Base-by-base conservation (phyloP, 2,329 filamentous ascomycete species). In the Aureobasidium subglaciale region DNA sequence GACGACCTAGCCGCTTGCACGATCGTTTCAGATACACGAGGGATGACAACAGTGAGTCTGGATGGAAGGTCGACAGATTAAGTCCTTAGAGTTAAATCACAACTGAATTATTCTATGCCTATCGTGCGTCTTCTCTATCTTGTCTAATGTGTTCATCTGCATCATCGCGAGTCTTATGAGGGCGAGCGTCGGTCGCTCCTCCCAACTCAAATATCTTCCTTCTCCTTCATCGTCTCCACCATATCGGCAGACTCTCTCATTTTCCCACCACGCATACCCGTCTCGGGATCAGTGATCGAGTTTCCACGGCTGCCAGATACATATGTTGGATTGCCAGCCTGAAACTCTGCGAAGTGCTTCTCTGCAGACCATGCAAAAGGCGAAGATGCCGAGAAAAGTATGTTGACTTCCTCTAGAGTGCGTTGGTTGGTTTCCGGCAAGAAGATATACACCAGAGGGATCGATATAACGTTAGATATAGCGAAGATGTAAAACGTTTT, bases 1-100 rank as follows among this genome's bases (percentile, higher is more conserved):
- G 93, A 2, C 81, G 93, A 64, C 81, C 89, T 67, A 96, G 86
- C 73, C 80, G 93, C 58, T 73, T 99, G 70, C 93, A 99, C 73
- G 93, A 99, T 77, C 86, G 93, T 22, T 97, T 99, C 69, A 80
- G 85, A 59, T 97, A 96, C 73, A 82, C 83, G 56, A 84, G 81
- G 68, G 78, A 81, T 48, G 62, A 63, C 45, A 52, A 70, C 62
- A 71, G 72, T 55, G 73, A 71, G 3, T 42, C 35, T 41, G 73
- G 71, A 63, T 91, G 87, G 87, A 80, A 72, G 65, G 72, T 93
- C 63, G 79, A 89, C 63, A 83, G 88, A 64, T 69, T 91, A 68
- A 91, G 87, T 66, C 88, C 88, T 16, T 91, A 69, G 63, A 16
- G 11, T 13, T 25, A 24, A 5, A 2, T 4, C 15, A 29, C n/a